Evolutionary conservation across 495 filamentous ascomycete genomes (phyloP).

Genomic region (Trichoderma gamsii): DNA sequence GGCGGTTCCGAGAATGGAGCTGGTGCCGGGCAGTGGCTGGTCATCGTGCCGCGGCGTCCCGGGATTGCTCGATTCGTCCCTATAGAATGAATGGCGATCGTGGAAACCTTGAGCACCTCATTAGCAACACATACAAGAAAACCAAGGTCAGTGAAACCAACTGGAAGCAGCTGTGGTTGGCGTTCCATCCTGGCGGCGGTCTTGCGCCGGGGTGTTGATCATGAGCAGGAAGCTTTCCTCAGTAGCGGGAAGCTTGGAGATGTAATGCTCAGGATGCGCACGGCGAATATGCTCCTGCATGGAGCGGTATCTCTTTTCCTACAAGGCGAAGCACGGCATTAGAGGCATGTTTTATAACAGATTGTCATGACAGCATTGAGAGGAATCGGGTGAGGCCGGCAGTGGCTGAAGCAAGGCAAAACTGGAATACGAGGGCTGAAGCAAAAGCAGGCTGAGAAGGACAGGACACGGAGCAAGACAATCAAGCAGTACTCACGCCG

Average conservation of each 20-base stretch:
- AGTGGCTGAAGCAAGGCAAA: not conserved
- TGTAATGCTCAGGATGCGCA: constrained; percentile 96
- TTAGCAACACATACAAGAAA: not conserved
- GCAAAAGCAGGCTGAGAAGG: constrained; percentile 9
- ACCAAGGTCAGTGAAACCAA: not conserved
- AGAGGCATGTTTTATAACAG: not conserved
- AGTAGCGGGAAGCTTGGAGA: constrained; percentile 96
- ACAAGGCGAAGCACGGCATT: constrained; percentile 18
- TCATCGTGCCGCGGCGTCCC: constrained; percentile 69
- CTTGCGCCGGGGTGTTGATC: constrained; percentile 82
- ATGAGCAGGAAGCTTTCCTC: constrained; percentile 96
- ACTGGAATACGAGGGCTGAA: not conserved
- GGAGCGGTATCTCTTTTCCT: constrained; percentile 97
- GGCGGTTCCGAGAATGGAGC: constrained; percentile 57
- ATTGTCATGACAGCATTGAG: not conserved
- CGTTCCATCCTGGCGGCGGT: constrained; percentile 51
- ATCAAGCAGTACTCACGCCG: constrained; percentile 66
- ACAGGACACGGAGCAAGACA: constrained; percentile 14
- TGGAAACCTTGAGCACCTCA: constrained; percentile 27
- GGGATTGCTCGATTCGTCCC: constrained; percentile 63
- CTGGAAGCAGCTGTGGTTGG: constrained; percentile 8
- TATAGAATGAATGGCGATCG: constrained; percentile 43
- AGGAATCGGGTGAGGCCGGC: not conserved
- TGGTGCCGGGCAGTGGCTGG: constrained; percentile 26
- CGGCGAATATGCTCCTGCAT: constrained; percentile 99